phyloP scores from a whole-genome alignment of 2,329 filamentous ascomycete genomes.

The Claviceps africana region DNA sequence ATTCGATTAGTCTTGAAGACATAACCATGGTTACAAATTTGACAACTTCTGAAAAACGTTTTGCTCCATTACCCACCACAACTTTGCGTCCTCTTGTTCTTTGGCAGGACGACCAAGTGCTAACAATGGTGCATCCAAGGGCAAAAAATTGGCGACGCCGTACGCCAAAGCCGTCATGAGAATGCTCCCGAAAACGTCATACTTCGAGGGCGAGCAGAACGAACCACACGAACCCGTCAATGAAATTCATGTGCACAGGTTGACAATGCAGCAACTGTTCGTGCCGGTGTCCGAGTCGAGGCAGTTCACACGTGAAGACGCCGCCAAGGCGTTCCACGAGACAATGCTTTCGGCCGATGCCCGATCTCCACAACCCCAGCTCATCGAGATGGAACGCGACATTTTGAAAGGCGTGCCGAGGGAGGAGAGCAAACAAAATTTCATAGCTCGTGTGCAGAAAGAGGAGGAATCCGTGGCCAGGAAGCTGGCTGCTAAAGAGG shows the following conservation, averaged over 20 bases:
- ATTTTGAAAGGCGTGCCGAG: constrained; percentile 22
- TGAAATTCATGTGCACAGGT: constrained; percentile 47
- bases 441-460: constrained; percentile 28
- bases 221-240: constrained; percentile 46
- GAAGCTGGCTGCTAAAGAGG: constrained; percentile 17
- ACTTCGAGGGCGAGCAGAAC: constrained; percentile 33
- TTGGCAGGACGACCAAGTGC: background rate
- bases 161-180: constrained; percentile 62
- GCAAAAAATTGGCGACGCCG: constrained; percentile 59
- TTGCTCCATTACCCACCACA: too few species aligned
- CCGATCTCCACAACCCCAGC: constrained; percentile 48
- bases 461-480: constrained; percentile 27
- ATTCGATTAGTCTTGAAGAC: constrained; percentile 99
- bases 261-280: constrained; percentile 51
- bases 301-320: constrained; percentile 49
- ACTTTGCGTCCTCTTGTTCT: too few species aligned
- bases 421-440: constrained; percentile 25
- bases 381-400: constrained; percentile 41
- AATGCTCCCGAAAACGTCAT: constrained; percentile 67
- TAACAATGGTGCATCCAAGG: constrained; percentile 35
- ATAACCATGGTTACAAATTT: constrained; percentile 59
- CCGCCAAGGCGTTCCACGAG: constrained; percentile 49
- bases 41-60: constrained; percentile 19
- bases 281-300: constrained; percentile 49
- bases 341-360: constrained; percentile 45